Conservation (phyloP, 768 basidiomycete species). For the Naganishia antarctica region DNA sequence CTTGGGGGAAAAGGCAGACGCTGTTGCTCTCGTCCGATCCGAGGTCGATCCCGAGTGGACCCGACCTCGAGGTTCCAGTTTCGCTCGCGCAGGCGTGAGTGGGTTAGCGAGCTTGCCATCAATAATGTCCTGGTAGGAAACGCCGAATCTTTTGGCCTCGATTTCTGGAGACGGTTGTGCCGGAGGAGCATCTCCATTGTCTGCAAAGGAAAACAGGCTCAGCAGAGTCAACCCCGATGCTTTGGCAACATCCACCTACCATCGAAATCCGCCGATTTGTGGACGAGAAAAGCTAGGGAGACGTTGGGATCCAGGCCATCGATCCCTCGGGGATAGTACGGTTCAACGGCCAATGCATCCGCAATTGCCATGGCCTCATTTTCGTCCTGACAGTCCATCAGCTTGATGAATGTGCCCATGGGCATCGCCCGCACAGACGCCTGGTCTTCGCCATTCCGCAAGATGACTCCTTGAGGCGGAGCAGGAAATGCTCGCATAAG, state of each 20-base stretch:
- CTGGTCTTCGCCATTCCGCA: conserved; percentile 51
- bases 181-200: conserved; percentile 28
- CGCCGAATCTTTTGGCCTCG: conserved; percentile 11
- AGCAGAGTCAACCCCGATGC: not conserved
- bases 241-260: conserved; percentile 30
- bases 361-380: conserved; percentile 41
- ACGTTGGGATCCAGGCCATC: conserved; percentile 19
- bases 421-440: conserved; percentile 42
- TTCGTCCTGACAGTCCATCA: conserved; percentile 49
- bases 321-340: conserved; percentile 26
- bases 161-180: conserved; percentile 7
- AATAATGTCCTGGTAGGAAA: conserved; percentile 28
- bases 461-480: conserved; percentile 30
- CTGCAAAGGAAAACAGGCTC: not conserved
- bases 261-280: conserved; percentile 36
- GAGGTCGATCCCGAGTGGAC: not conserved
- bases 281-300: conserved; percentile 41
- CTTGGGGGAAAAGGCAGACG: not conserved
- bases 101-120: conserved; percentile 10
- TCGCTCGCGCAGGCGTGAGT: not conserved
- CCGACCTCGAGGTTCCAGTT: not conserved
- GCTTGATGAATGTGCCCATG: conserved; percentile 40
- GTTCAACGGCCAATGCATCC: conserved; percentile 33
- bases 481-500: conserved; percentile 52
- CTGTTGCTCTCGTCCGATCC: too few species aligned